Evolutionary conservation across 352 stramenopile species (phyloP), one percentile per base, ranked within the genome.

Genomic region (Pythium myriotylum): DNA sequence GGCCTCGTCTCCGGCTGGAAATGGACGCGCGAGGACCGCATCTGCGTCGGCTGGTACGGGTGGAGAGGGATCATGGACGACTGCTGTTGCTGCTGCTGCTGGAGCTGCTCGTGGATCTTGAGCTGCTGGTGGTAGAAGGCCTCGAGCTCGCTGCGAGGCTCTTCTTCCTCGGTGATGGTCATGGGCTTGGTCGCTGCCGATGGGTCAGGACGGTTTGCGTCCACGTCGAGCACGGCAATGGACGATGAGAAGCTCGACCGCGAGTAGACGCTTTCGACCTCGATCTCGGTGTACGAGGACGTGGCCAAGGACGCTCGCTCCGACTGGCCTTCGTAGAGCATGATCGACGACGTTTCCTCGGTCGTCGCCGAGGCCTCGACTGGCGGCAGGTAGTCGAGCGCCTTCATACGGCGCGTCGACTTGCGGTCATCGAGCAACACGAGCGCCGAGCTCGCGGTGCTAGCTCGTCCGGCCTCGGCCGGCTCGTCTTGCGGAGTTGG

Each of bases 181-280:
- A 52, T 14, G 67, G 62, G 47, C 63, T 69, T 23, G 54, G 58
- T 10, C 62, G 53, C 10, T 9, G 59, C 23, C 60, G 46, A 70
- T 23, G 77, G 54, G 24, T 79, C 69, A 26, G 47, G 23, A 47
- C 50, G 49, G 45, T 42, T 47, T 26, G 69, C 58, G 27, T 75
- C 69, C 9, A 78, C 45, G 27, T 88, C 79, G 48, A 88, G 29
- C 19, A 88, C 70, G n/a, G 79, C 76, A 26, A 88, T 75, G 8
- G 79, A 88, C 23, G 79, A 88, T 16, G 66, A 69, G 43, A 72
- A 72, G 58, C 77, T 87, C 49, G 67, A 65, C 1, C 68, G 72
- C 26, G 61, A 68, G 52, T 59, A 63, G 19, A 63, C 61, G 33
- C 53, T 63, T 37, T 65, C 62, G 19, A 62, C 49, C 16, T 62